Percentiles rank a stretch among this genome's conserved stretches.
phyloP scores from a whole-genome alignment of 2,329 filamentous ascomycete species.

The Dothiorella sarmentorum region DNA sequence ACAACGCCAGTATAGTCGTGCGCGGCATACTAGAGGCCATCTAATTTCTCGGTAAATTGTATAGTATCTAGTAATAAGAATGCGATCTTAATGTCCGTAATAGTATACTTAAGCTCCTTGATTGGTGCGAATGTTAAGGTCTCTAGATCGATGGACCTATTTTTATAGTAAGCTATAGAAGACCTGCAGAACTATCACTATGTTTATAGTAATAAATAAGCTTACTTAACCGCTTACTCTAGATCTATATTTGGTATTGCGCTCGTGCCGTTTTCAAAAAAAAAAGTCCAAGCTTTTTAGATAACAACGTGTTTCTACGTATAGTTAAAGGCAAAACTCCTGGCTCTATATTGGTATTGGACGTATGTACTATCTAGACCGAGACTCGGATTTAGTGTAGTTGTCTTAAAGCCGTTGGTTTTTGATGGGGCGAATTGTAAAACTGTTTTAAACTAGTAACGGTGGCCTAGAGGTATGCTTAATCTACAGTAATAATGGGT shows the following conservation, averaged over 20 bases:
- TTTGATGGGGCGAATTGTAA: slow-evolving; percentile 18
- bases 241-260: neutral
- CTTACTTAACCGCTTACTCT: neutral
- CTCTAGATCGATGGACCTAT: neutral
- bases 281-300: neutral
- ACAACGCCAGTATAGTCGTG: neutral
- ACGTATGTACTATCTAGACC: neutral
- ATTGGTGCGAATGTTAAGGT: slow-evolving; percentile 23
- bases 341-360: slow-evolving; percentile 5
- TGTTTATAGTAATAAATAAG: too few relatives aligned
- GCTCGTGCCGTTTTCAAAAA: neutral
- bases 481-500: slow-evolving; percentile 24
- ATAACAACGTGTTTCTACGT: neutral
- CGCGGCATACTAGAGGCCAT: slow-evolving; percentile 33
- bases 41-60: slow-evolving; percentile 24
- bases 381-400: neutral
- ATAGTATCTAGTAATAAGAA: slow-evolving; percentile 31
- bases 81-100: slow-evolving; percentile 32
- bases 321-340: neutral
- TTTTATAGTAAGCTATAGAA: neutral
- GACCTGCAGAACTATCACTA: neutral
- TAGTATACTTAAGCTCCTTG: slow-evolving; percentile 25
- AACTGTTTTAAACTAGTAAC: slow-evolving; percentile 9
- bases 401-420: neutral
- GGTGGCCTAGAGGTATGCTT: slow-evolving; percentile 21